Conservation (phyloP, 345 rosid genomes). For the Salix udensis region DNA sequence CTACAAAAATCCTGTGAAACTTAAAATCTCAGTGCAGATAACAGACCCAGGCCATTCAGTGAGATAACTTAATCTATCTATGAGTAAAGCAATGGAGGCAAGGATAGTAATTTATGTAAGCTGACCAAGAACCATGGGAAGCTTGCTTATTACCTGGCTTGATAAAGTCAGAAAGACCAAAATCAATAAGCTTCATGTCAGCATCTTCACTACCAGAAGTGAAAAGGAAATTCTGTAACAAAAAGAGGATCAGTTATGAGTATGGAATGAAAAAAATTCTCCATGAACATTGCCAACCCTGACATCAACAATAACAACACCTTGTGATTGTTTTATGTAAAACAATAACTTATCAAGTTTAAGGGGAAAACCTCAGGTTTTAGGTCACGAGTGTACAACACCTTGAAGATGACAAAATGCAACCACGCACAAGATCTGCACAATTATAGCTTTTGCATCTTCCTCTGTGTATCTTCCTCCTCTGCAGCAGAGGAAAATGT, state of each 20-base stretch:
- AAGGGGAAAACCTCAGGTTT: constrained; percentile 76
- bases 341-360: background rate
- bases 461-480: constrained; percentile 92
- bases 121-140: background rate
- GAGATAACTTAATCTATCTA: background rate
- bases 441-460: constrained; percentile 73
- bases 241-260: constrained; percentile 13
- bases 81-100: background rate
- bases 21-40: background rate
- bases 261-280: background rate
- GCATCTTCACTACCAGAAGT: constrained; percentile 73
- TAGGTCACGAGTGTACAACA: constrained; percentile 91
- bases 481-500: constrained; percentile 35
- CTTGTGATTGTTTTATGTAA: background rate
- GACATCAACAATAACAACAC: background rate
- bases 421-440: constrained; percentile 76
- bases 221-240: constrained; percentile 81
- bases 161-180: constrained; percentile 87
- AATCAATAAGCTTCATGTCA: constrained; percentile 84
- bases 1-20: background rate
- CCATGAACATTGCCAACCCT: background rate
- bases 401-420: constrained; percentile 97
- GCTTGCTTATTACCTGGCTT: constrained; percentile 52
- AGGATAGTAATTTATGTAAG: background rate
- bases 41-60: background rate